Evolutionary conservation across 2,329 filamentous ascomycete genomes (phyloP), one percentile per base, ranked within the genome.

Genomic region (Colletotrichum filicis): DNA sequence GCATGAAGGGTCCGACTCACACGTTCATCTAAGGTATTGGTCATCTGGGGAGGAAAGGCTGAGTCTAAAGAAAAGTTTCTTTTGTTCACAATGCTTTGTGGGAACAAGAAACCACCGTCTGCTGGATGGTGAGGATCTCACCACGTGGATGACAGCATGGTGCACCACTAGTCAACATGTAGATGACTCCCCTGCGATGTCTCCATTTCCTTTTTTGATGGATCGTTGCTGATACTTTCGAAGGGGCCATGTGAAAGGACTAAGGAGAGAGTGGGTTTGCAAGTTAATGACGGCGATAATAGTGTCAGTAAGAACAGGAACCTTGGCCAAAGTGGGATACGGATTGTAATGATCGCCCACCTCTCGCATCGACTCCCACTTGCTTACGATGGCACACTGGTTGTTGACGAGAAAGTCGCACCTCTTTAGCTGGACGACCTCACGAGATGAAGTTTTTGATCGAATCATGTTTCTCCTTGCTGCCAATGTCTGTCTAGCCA

Each of bases 381-480:
- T 24, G 42, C 28, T 30, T 28, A 52, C n/a, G 4, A 22, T 11
- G 42, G 19, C 5, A n/a, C 3, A 22, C 26, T 52, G 16, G 2
- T 12, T 19, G n/a, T 52, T 30, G 12, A 49, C 24, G 16, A 62
- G 19, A 42, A 22, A n/a, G 22, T 35, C 42, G 28, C 49, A 7
- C 19, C 24, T n/a, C 14, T 52, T 9, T 28, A 19, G 30, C 26
- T 24, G 28, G 14, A 28, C 30, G 28, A 56, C 32, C 46, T 49
- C 24, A 30, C 56, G 30, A 11, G 14, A 57, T 35, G 53, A n/a
- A 32, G 7, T 32, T 37, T 30, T 26, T 24, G 3, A 35, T 56
- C 59, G 32, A 11, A 19, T 12, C 32, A 24, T 65, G 32, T 65
- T 14, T 70, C 55, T 73, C 59, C 26, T 46, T 65, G 46, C 57